A percentile compares a stretch with the other conserved stretches of the same genome.
Evolutionary conservation across 495 filamentous ascomycete species (phyloP).

Genomic region (Astrothelium subdiscretum): DNA sequence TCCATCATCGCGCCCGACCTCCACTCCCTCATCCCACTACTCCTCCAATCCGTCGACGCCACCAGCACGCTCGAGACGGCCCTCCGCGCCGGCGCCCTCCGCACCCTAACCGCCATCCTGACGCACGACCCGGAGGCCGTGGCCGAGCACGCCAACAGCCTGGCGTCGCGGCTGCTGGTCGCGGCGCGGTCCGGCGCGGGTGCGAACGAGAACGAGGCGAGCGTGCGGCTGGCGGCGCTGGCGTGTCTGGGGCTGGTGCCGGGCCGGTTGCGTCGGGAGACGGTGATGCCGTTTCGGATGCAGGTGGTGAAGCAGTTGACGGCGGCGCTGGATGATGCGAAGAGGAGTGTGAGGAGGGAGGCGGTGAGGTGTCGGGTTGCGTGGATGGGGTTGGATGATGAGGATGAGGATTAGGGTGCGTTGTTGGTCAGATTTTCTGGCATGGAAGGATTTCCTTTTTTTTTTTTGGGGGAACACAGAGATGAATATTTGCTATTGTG

Average conservation of each 20-base stretch:
- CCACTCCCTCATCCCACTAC: conserved; percentile 48
- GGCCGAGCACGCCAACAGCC: conserved; percentile 47
- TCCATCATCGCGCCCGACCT: conserved; percentile 49
- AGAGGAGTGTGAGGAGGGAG: conserved; percentile 53
- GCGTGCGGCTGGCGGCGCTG: conserved; percentile 41
- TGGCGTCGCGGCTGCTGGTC: conserved; percentile 48
- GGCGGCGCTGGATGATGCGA: conserved; percentile 51
- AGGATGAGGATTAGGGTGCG: conserved; percentile 38
- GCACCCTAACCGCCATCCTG: conserved; percentile 48
- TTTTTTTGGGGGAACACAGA: neutral
- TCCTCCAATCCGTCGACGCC: conserved; percentile 60
- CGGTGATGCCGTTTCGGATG: conserved; percentile 46
- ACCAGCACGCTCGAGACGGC: conserved; percentile 24
- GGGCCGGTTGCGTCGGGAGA: conserved; percentile 27
- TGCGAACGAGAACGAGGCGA: conserved; percentile 24
- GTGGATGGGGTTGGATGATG: conserved; percentile 58
- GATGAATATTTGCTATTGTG: neutral
- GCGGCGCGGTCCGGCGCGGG: conserved; percentile 24
- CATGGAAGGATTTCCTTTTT: neutral
- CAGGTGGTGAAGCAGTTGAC: conserved; percentile 45
- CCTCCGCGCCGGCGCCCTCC: conserved; percentile 53
- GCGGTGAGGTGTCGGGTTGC: conserved; percentile 56
- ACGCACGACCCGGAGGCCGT: conserved; percentile 43
- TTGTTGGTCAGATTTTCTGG: neutral
- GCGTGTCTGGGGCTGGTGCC: conserved; percentile 47